phyloP scores from a whole-genome alignment of 179 eudicot species.

The Kewa caespitosa region DNA sequence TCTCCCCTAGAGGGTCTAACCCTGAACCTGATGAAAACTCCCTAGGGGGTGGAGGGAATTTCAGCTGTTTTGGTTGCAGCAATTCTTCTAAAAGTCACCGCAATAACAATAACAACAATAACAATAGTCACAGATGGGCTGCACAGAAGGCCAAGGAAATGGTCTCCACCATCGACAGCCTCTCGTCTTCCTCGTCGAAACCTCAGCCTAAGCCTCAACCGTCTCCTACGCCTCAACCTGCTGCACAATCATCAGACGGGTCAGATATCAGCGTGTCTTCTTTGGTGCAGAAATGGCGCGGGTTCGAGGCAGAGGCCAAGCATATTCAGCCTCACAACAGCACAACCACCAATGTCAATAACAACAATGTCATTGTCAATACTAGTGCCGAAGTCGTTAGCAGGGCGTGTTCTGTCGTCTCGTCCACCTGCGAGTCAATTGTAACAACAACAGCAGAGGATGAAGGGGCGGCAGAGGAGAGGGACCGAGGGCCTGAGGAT shows the following conservation, averaged over 20 bases:
- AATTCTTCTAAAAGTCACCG: background rate
- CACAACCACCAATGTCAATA: background rate
- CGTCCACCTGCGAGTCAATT: slow-evolving; percentile 6
- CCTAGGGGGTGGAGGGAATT: background rate
- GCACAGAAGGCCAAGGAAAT: slow-evolving; percentile 21
- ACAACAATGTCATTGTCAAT: background rate
- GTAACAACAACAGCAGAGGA: background rate
- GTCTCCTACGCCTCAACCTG: slow-evolving; percentile 36
- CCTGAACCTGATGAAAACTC: slow-evolving; percentile 14
- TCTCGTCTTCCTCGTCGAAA: background rate
- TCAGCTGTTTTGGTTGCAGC: slow-evolving; percentile 2
- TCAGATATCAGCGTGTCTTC: slow-evolving; percentile 59
- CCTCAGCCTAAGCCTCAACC: background rate
- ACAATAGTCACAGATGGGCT: slow-evolving; percentile 10
- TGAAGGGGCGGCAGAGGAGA: background rate
- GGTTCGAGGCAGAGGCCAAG: slow-evolving; percentile 32
- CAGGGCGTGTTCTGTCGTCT: background rate
- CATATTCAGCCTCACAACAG: slow-evolving; percentile 4
- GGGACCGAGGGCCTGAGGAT: background rate
- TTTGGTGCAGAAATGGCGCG: slow-evolving; percentile 63
- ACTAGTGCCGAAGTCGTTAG: background rate
- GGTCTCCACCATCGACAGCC: slow-evolving; percentile 4
- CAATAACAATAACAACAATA: slow-evolving; percentile 3
- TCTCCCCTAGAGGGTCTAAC: slow-evolving; percentile 15
- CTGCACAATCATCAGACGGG: slow-evolving; percentile 27